Evolutionary conservation across 306 rosid genomes (phyloP).

Genomic region (Fagus crenata): DNA sequence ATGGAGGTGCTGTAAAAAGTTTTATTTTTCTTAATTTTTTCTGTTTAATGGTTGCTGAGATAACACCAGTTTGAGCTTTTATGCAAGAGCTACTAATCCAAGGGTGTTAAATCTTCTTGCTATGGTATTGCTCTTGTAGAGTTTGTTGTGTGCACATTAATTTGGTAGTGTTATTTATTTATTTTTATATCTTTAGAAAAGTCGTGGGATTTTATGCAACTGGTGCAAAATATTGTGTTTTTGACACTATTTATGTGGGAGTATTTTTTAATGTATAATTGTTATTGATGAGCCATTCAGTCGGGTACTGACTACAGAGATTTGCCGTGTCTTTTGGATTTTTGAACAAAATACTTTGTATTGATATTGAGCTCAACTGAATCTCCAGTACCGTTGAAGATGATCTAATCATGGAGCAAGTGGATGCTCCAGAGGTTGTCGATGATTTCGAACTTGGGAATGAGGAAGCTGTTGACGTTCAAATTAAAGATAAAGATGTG

Average conservation of each 20-base stretch:
- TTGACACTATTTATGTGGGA: not conserved
- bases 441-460: conserved; percentile 87
- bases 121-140: not conserved
- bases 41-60: not conserved
- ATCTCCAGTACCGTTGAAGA: conserved; percentile 79
- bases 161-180: not conserved
- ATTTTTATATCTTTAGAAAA: not conserved
- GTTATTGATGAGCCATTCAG: conserved; percentile 1
- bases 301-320: not conserved
- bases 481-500: conserved; percentile 68
- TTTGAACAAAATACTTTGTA: conserved; percentile 6
- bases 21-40: not conserved
- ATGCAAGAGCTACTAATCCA: not conserved
- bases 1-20: not conserved
- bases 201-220: not conserved
- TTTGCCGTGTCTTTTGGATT: not conserved
- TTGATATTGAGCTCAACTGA: not conserved
- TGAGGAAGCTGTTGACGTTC: conserved; percentile 72
- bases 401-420: conserved; percentile 73
- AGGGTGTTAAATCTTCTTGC: not conserved
- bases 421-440: conserved; percentile 68
- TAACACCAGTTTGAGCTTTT: not conserved
- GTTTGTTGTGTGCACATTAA: not conserved
- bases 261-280: not conserved
- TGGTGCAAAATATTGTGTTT: not conserved